Evolutionary conservation across 1,284 basidiomycete genomes (phyloP).

Genomic region (Ustilago shanxiensis): DNA sequence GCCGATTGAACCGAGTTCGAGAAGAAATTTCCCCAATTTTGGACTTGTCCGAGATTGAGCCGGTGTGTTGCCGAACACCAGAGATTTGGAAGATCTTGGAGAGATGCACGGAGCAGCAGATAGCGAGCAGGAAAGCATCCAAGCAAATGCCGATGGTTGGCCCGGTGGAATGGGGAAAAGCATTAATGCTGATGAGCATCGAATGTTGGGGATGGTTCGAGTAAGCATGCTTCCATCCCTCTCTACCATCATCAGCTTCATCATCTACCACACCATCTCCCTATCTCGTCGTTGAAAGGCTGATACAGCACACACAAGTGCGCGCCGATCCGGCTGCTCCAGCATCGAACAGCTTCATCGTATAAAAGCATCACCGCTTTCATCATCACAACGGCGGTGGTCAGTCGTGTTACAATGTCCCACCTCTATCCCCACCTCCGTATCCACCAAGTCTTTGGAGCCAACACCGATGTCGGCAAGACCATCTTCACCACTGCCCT

Average conservation of each 20-base stretch:
- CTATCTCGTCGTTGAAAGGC: no score
- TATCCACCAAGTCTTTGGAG: constrained; percentile 67
- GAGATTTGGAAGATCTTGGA: background rate
- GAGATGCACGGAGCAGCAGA: constrained; percentile 4
- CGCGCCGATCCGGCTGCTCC: no score
- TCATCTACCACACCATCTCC: background rate
- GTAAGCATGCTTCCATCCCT: background rate
- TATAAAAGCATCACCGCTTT: background rate
- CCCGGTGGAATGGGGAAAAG: background rate
- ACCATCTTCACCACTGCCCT: constrained; percentile 69
- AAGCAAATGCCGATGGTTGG: background rate
- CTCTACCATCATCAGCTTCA: background rate
- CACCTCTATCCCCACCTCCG: constrained; percentile 57
- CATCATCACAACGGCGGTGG: no score
- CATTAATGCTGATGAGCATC: background rate
- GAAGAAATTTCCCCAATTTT: constrained; percentile 7
- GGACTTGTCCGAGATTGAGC: background rate
- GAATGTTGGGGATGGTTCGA: constrained; percentile 8
- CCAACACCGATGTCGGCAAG: constrained; percentile 70
- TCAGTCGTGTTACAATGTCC: no score
- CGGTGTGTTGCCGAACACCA: constrained; percentile 1
- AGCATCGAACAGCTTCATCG: no score
- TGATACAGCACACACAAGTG: no score
- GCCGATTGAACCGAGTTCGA: constrained; percentile 22
- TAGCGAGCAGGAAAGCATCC: no score